Percentiles rank a stretch among this genome's conserved stretches.
phyloP scores from a whole-genome alignment of 1,284 basidiomycete genomes.

The Pseudozyma thailandica region DNA sequence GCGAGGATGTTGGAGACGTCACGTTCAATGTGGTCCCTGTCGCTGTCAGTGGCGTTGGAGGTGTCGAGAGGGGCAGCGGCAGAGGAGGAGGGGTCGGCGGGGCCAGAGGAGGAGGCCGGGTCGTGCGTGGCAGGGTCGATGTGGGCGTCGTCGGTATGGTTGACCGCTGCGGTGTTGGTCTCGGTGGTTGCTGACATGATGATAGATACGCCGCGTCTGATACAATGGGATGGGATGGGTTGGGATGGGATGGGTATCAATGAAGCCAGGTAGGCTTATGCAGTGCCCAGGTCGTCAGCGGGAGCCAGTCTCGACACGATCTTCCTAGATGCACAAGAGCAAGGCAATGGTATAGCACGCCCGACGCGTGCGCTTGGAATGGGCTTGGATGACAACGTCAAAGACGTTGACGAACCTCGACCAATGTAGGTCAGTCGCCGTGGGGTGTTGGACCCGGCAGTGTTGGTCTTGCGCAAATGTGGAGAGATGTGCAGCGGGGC shows the following conservation, averaged over 20 bases:
- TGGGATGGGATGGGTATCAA: too few relatives aligned
- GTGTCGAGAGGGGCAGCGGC: slow-evolving; percentile 15
- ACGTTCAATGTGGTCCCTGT: slow-evolving; percentile 47
- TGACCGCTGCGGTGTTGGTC: neutral
- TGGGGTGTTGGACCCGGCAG: neutral
- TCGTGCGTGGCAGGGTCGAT: slow-evolving; percentile 7
- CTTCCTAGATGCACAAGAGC: too few relatives aligned
- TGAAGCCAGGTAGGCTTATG: too few relatives aligned
- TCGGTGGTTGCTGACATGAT: neutral
- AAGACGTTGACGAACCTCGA: neutral
- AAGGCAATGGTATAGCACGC: too few relatives aligned
- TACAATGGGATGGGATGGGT: too few relatives aligned
- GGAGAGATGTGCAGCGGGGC: neutral
- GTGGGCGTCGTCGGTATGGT: neutral
- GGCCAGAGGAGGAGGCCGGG: too few relatives aligned
- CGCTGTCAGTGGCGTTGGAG: slow-evolving; percentile 2
- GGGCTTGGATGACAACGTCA: too few relatives aligned
- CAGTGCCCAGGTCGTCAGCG: too few relatives aligned
- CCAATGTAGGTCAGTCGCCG: neutral
- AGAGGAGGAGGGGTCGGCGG: slow-evolving; percentile 1
- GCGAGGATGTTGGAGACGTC: slow-evolving; percentile 62
- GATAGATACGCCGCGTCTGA: too few relatives aligned
- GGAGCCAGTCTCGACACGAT: too few relatives aligned
- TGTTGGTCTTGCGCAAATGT: neutral
- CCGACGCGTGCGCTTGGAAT: too few relatives aligned